Base-by-base conservation (phyloP, 805 yeast genomes). In the Kuraishia molischiana region DNA sequence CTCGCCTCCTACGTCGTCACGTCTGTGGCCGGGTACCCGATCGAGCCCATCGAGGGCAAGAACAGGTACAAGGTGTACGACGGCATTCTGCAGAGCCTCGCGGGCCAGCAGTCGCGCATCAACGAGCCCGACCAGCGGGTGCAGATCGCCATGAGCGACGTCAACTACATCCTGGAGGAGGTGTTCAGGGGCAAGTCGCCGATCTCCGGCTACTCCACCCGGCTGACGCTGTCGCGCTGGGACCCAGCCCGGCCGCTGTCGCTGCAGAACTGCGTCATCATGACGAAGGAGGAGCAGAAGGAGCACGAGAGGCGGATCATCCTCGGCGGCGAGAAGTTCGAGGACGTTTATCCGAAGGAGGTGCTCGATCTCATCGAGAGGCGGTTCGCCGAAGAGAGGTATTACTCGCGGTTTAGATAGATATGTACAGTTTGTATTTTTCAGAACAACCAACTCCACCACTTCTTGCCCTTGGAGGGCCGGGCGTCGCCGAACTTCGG, bases 111-210 rank as follows among this genome's bases (percentile, higher is more conserved):
- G 60, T 67, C 82, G 5, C 73, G 97, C 48, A 62, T 85, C 30
- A 90, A 90, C 5, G 69, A 75, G 40, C 58, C 64, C 11, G 87
- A 80, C 37, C 89, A 80, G 56, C 67, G 86, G 32, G 75, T 85
- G n/a, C 90, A 90, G 24, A 66, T 84, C 21, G 68, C 86, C 1
- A 50, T 79, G 39, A 64, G 61, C 35, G 98, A 92, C 42, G 77
- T 85, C 20, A 82, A 77, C 33, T 92, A 87, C 53, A 67, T 90
- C 13, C 66, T 89, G 26, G 97, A 90, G 53, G 99, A 92, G 59
- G 81, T 92, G 3, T 92, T 78, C 65, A 76, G 94, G 43, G 97
- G 97, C 11, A 86, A 87, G 57, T 82, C 95, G 0, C 92, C 94
- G 14, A 69, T 89, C 11, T 80, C 95, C 14, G 83, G 89, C 15